Conservation (phyloP, 768 basidiomycete genomes). For the Mycena rosella region DNA sequence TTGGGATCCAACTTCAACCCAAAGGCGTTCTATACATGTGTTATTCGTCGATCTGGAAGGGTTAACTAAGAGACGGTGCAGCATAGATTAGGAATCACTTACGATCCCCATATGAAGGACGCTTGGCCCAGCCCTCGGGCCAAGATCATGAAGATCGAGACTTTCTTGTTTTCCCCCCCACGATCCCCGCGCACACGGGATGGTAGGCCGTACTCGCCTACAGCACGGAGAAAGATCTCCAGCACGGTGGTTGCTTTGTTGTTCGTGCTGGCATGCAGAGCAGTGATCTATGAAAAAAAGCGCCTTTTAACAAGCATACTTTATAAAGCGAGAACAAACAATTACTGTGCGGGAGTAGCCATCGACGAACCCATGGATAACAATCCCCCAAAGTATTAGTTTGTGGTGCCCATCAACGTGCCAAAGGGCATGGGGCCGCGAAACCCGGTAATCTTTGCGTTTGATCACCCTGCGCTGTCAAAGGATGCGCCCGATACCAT, state of each 20-base stretch:
- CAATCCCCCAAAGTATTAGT: conserved; percentile 42
- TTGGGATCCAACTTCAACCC: conserved; percentile 26
- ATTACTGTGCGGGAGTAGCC: conserved; percentile 46
- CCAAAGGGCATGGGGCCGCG: conserved; percentile 39
- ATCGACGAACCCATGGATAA: conserved; percentile 47
- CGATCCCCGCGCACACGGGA: conserved; percentile 41
- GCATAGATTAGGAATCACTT: conserved; percentile 43
- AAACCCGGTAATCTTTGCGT: conserved; percentile 34
- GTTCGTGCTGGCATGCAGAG: conserved; percentile 30
- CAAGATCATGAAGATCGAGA: conserved; percentile 44
- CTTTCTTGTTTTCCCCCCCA: conserved; percentile 44
- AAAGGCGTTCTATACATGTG: conserved; percentile 18
- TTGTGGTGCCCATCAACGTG: conserved; percentile 45
- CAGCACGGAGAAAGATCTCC: conserved; percentile 8
- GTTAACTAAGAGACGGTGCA: conserved; percentile 37
- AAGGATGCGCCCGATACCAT: conserved; percentile 35
- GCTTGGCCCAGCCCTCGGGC: conserved; percentile 35
- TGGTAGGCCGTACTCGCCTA: conserved; percentile 30
- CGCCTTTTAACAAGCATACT: too few relatives aligned
- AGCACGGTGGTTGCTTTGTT: conserved; percentile 33
- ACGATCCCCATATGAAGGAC: conserved; percentile 30
- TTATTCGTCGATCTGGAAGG: not conserved
- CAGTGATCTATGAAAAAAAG: too few relatives aligned
- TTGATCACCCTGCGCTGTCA: conserved; percentile 27
- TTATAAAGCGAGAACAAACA: not conserved